phyloP scores from a whole-genome alignment of 345 rosid genomes.

The Ricinus communis region DNA sequence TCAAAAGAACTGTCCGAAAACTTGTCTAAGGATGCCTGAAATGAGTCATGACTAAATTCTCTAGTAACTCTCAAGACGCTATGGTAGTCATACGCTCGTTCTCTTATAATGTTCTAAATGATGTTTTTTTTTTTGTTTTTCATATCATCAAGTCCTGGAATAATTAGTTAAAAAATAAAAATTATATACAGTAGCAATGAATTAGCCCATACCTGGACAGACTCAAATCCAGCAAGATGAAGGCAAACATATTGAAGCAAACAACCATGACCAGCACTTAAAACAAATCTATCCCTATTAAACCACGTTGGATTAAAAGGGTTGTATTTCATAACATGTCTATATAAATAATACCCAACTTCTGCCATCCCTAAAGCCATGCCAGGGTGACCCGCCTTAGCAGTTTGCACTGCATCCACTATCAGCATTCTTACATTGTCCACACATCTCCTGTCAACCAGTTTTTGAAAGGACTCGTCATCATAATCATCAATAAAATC shows the following conservation, averaged over 20 bases:
- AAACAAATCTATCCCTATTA: constrained; percentile 43
- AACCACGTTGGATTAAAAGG: constrained; percentile 39
- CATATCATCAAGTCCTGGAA: no score
- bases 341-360: constrained; percentile 28
- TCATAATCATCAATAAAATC: constrained; percentile 4
- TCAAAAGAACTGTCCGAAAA: no score
- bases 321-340: constrained; percentile 35
- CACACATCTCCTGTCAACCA: constrained; percentile 40
- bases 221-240: constrained; percentile 41
- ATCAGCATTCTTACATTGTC: constrained; percentile 44
- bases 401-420: constrained; percentile 58
- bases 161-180: no score
- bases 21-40: no score
- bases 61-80: no score
- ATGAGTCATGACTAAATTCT: no score
- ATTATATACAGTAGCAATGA: neutral
- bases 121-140: no score
- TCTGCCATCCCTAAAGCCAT: constrained; percentile 57
- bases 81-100: no score
- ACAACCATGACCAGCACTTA: constrained; percentile 48
- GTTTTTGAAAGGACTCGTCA: constrained; percentile 26
- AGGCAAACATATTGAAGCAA: constrained; percentile 44
- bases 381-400: constrained; percentile 62
- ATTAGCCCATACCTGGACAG: constrained; percentile 25
- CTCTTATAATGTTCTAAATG: no score